These are phyloP conservation scores for Cyberlindnera euphorbiiphila DNA, from an alignment of 805 yeast genomes.

Conservation along the genomic window DNA sequence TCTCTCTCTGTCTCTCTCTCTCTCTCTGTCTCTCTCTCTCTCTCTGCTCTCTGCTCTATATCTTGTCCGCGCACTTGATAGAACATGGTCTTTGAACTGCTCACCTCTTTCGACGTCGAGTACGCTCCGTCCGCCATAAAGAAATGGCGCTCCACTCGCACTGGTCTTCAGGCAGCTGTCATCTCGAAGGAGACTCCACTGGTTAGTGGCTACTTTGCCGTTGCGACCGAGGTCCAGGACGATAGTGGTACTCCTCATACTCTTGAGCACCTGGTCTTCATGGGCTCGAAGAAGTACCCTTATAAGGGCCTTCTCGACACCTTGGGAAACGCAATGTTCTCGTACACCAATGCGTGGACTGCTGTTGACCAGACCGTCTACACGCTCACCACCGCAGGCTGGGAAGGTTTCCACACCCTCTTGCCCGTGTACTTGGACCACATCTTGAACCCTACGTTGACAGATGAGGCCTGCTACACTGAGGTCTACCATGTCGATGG, in stretches of 20 bases:
- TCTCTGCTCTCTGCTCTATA: too few relatives aligned
- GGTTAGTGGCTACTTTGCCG: slow-evolving; percentile 92
- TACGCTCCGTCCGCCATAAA: slow-evolving; percentile 68
- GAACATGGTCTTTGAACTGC: slow-evolving; percentile 34
- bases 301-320: slow-evolving; percentile 88
- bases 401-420: slow-evolving; percentile 85
- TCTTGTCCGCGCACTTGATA: too few relatives aligned
- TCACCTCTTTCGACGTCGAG: slow-evolving; percentile 58
- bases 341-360: slow-evolving; percentile 96
- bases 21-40: not conserved
- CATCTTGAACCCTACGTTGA: slow-evolving; percentile 74
- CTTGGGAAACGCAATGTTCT: slow-evolving; percentile 77
- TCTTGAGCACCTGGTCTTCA: slow-evolving; percentile 86
- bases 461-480: slow-evolving; percentile 87
- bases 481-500: slow-evolving; percentile 96
- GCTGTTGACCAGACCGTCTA: slow-evolving; percentile 94
- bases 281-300: slow-evolving; percentile 89
- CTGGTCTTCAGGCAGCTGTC: slow-evolving; percentile 79
- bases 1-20: not conserved
- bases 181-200: slow-evolving; percentile 80
- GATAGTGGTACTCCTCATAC: slow-evolving; percentile 96
- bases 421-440: slow-evolving; percentile 92
- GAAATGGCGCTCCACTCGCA: slow-evolving; percentile 74
- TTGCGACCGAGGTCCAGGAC: slow-evolving; percentile 84
- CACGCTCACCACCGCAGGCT: slow-evolving; percentile 87